A percentile compares a stretch with the other conserved stretches of the same genome.
phyloP scores from a whole-genome alignment of 169 alveolate species.

The Eimeria mitis region DNA sequence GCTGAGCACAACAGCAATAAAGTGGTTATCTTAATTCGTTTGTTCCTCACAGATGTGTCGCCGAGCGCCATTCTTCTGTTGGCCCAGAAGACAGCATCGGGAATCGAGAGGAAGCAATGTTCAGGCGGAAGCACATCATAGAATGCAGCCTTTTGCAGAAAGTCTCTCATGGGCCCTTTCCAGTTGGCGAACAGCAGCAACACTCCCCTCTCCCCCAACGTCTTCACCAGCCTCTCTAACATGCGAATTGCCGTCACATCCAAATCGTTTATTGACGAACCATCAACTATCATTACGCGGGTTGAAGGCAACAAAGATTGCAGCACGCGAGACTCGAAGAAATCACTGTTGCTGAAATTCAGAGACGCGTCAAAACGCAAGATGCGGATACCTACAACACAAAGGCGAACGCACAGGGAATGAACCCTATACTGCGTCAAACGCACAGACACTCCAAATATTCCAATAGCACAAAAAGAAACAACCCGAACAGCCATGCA shows the following conservation, averaged over 20 bases:
- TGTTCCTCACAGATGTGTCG: neutral
- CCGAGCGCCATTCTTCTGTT: slow-evolving; percentile 15
- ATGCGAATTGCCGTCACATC: slow-evolving; percentile 84
- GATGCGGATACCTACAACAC: slow-evolving; percentile 78
- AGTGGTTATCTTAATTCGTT: neutral
- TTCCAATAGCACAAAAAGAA: neutral
- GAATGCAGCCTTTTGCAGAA: slow-evolving; percentile 75
- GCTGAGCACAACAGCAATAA: too few species aligned
- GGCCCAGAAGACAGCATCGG: slow-evolving; percentile 85
- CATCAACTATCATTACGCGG: slow-evolving; percentile 76
- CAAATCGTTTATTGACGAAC: slow-evolving; percentile 81
- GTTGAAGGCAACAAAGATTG: slow-evolving; percentile 61
- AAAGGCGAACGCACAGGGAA: neutral
- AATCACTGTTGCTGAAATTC: slow-evolving; percentile 84
- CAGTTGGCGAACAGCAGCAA: slow-evolving; percentile 81
- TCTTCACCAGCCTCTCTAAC: slow-evolving; percentile 77
- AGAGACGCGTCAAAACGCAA: slow-evolving; percentile 85
- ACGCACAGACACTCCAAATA: neutral
- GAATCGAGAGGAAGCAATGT: slow-evolving; percentile 83
- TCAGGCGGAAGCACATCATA: slow-evolving; percentile 81
- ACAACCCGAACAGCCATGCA: neutral
- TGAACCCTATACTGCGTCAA: neutral
- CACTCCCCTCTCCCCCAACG: slow-evolving; percentile 25
- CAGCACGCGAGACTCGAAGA: slow-evolving; percentile 74
- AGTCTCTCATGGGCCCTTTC: slow-evolving; percentile 84